Base-by-base conservation (phyloP, 164 flowering plant genomes). In the Annona cherimola region DNA sequence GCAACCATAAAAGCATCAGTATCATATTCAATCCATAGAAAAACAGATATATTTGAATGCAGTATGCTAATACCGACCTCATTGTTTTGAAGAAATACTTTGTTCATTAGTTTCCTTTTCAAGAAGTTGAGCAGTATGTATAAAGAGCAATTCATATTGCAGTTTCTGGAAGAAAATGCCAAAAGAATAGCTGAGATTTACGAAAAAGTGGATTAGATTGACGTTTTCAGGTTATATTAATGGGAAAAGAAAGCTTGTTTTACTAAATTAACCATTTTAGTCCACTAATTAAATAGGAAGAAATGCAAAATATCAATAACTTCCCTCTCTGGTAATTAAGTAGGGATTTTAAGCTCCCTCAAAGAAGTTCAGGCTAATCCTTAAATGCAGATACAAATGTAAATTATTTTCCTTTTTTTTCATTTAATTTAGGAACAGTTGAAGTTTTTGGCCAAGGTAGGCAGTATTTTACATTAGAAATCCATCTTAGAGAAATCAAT, bases 101-200 rank as follows among this genome's bases (percentile, higher is more conserved):
- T 92, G 91, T 73, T 96, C 98, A 74, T 97, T 92, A 74, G 87
- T 85, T 80, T 92, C 94, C 76, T 92, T 92, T 67, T 91, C 94
- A 70, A 94, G 91, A 45, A 93, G 81, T 80, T 88, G 96, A 79
- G 60, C 84, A 75, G 85, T 84, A 83, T 82, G 73, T 39, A 70
- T 76, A 55, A 18, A 43, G 45, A 79, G 44, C 63, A 79, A 67
- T 70, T 79, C 81, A 12, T 76, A 62, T 70, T 79, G 79, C 62
- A 79, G 76, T 76, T 73, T 79, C 81, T 79, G 65, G 20, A 20
- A 61, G 12, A 6, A 26, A 41, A 62, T 50, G 14, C 57, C 57
- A 50, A 8, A 62, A 20, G 9, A 62, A 62, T 20, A 62, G 9
- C 9, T 62, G 35, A 62, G 14, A 62, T 62, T 35, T 20, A 41